Conservation (phyloP, 768 basidiomycete genomes). For the Royoungia palumana region DNA sequence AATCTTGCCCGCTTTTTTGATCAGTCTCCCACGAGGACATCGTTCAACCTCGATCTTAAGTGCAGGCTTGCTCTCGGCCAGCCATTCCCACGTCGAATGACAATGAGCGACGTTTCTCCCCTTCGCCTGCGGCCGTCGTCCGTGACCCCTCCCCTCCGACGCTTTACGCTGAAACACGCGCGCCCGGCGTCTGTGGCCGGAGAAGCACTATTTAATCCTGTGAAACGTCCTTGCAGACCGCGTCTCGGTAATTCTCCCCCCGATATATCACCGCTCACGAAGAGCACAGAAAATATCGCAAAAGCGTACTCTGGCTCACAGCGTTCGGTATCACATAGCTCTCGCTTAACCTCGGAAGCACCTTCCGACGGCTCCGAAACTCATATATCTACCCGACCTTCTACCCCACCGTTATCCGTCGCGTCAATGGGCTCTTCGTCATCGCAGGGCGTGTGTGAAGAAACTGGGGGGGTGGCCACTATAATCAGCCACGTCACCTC, state of each 20-base stretch:
- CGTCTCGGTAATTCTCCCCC: constrained; percentile 15
- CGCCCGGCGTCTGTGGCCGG: constrained; percentile 25
- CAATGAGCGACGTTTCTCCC: constrained; percentile 34
- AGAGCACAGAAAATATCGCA: constrained; percentile 15
- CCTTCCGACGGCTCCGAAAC: constrained; percentile 22
- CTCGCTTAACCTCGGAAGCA: constrained; percentile 22
- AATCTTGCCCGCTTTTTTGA: constrained; percentile 42
- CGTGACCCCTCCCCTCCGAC: constrained; percentile 25
- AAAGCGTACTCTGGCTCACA: constrained; percentile 16
- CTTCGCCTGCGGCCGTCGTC: constrained; percentile 33
- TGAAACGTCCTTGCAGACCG: constrained; percentile 28
- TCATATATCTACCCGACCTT: constrained; percentile 23
- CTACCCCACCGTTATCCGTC: constrained; percentile 30
- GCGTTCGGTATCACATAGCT: constrained; percentile 18
- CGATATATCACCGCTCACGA: constrained; percentile 16
- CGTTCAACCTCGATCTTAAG: constrained; percentile 33
- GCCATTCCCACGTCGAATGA: constrained; percentile 33
- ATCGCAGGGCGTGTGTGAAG: constrained; percentile 19
- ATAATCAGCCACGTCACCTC: constrained; percentile 34
- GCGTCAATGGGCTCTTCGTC: constrained; percentile 24
- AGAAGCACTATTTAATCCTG: constrained; percentile 28
- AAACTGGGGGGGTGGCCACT: constrained; percentile 32
- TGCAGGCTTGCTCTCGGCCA: constrained; percentile 27
- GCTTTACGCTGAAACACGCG: constrained; percentile 24
- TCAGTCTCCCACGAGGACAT: constrained; percentile 31